Conservation (phyloP, 495 filamentous ascomycete genomes). For the Penicillium tannophilum region DNA sequence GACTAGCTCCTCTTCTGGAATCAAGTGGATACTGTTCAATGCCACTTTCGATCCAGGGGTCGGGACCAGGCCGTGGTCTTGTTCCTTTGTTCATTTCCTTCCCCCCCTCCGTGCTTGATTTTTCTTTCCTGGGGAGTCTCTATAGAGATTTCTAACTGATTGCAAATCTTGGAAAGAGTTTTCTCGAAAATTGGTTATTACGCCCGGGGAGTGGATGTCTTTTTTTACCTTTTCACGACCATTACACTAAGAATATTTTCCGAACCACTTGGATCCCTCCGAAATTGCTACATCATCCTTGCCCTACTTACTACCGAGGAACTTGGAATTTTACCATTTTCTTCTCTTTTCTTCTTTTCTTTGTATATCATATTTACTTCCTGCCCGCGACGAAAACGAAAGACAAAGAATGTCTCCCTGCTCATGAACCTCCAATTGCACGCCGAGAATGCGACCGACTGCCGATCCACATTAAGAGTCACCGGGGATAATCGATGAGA, state of each 20-base stretch:
- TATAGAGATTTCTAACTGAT: constrained; percentile 5
- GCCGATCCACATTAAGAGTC: constrained; percentile 25
- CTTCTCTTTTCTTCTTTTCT: constrained; percentile 2
- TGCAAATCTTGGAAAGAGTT: neutral
- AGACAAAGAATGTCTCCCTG: constrained; percentile 22
- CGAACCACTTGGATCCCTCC: constrained; percentile 16
- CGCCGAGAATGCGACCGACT: constrained; percentile 39
- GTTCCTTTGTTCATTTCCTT: constrained; percentile 13
- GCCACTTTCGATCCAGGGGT: constrained; percentile 34
- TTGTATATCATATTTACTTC: constrained; percentile 3
- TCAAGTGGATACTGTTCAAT: constrained; percentile 30
- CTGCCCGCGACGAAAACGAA: neutral
- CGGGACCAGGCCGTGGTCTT: constrained; percentile 22
- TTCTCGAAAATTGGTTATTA: neutral
- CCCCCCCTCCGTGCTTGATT: constrained; percentile 9
- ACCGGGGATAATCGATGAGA: constrained; percentile 25
- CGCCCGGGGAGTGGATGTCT: neutral
- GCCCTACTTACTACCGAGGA: constrained; percentile 1
- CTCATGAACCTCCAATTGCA: constrained; percentile 28
- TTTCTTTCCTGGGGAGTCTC: neutral
- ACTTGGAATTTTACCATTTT: neutral
- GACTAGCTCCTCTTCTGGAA: constrained; percentile 22
- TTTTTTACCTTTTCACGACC: constrained; percentile 3
- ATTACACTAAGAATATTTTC: constrained; percentile 22
- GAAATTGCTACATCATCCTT: constrained; percentile 12